Base-by-base conservation (phyloP, 1,139 yeast species). In the Lodderomyces elongisporus region DNA sequence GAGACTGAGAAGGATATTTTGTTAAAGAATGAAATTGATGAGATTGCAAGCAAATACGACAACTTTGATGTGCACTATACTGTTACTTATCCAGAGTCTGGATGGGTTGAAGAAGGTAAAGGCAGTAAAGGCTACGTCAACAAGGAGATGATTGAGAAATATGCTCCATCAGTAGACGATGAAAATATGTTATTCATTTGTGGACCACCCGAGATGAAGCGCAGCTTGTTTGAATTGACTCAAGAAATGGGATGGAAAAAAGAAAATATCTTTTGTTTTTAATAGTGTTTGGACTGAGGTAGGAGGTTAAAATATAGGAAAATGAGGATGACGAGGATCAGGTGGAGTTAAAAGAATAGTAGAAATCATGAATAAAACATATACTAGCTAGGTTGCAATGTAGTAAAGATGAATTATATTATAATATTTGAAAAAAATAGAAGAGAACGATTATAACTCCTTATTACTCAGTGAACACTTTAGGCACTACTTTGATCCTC, bases 191-290 rank as follows among this genome's bases (percentile, higher is more conserved):
- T 83, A 28, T 67, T 81, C 39, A 66, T 83, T 31, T 82, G 89
- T 60, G 93, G 93, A n/a, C 89, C 89, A 16, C 77, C 78, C 39
- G 79, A 68, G 29, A 75, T 83, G 84, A 79, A 77, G 49, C 67
- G 66, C 40, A 49, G 57, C 29, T 62, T 79, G 39, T 55, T 74
- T 16, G 64, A 63, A 25, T 61, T 66, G 33, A 66, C 85, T 17
- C 60, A 61, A 31, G 77, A 75, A 31, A 56, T 79, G 37, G 88
- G 89, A 1, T 83, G 85, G 79, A 70, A 66, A 14, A 68, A 70
- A 37, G 85, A 79, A 43, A 81, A 79, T 56, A 82, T 82, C n/a
- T 82, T 81, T 51, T 75, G 82, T 46, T 83, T 82, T 44, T 81
- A 24, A n/a, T n/a, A n/a, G n/a, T n/a, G n/a, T n/a, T n/a, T n/a